Base-by-base conservation (phyloP, 108 stramenopile genomes). In the Parietichytrium sp. region DNA sequence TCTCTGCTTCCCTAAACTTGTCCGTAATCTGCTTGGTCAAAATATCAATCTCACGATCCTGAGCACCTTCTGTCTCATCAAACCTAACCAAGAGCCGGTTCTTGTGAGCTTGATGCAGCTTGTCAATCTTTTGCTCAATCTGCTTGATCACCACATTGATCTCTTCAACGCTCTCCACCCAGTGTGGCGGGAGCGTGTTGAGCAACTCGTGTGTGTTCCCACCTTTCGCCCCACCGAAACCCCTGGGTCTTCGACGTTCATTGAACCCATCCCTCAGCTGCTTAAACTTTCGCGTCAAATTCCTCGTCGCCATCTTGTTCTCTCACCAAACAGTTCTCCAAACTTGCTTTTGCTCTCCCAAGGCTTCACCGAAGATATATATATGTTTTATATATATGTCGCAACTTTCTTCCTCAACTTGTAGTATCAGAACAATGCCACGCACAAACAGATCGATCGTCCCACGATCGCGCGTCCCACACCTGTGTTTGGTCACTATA, bases 11-110 rank as follows among this genome's bases (percentile, higher is more conserved):
- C 4, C 82, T 7, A 6, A 82, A 85, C 42, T 81, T 51, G 16
- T 45, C 52, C 4, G 94, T 94, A 20, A 97, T 88, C 48, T 94
- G 92, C 2, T 83, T 89, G 3, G 95, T 98, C 86, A 91, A 83
- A 15, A 54, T 48, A 80, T 97, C 95, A 51, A 98, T 97, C 79
- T 92, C 87, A 29, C 85, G 83, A 82, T 97, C 96, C 92, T 94
- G 93, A 52, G 90, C 85, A 55, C 92, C 92, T 29, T 36, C 93
- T 16, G 47, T 23, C 25, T 89, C 88, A 50, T 91, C 91, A 47
- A 90, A 89, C 0, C 79, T 51, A 7, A 87, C 91, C 86, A 86
- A 96, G 50, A 99, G 89, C 7, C 99, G 91, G 4, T 92, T 91
- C 0, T 93, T 90, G 82, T 98, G 97, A 90, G 97, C 88, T 8